Evolutionary conservation across 345 rosid genomes (phyloP).

Genomic region (Eucalyptus coolabah): DNA sequence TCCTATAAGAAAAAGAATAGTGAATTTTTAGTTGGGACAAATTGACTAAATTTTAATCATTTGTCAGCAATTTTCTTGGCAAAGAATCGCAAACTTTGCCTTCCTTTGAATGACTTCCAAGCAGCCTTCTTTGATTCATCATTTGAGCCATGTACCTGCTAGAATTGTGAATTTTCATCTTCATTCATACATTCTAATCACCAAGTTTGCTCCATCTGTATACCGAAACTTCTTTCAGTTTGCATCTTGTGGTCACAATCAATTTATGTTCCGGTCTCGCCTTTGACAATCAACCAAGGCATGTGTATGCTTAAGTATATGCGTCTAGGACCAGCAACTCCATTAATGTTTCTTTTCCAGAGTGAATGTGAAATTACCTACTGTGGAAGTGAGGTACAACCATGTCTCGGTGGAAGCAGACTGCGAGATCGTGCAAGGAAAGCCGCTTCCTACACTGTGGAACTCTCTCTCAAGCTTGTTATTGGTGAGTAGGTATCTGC

Average conservation of each 20-base stretch:
- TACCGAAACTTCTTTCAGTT: background rate
- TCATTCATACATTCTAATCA: background rate
- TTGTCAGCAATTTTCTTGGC: background rate
- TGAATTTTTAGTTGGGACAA: background rate
- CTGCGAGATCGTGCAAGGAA: slow-evolving; percentile 56
- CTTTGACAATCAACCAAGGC: background rate
- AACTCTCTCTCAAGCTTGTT: slow-evolving; percentile 25
- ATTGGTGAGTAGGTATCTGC: slow-evolving; percentile 23
- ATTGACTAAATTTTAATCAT: background rate
- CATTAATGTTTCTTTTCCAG: slow-evolving; percentile 2
- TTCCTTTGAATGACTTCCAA: background rate
- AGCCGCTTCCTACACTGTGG: slow-evolving; percentile 82
- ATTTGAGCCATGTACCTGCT: background rate
- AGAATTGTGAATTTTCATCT: background rate
- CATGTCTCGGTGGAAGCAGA: slow-evolving; percentile 48
- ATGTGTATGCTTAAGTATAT: background rate
- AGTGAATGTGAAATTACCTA: slow-evolving; percentile 50
- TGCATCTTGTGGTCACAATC: background rate
- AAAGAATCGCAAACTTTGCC: background rate
- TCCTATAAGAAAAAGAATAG: background rate
- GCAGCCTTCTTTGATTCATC: background rate
- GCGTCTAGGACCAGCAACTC: background rate
- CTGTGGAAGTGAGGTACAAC: slow-evolving; percentile 50
- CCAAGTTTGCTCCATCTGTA: background rate
- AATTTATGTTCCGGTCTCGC: background rate